phyloP scores from a whole-genome alignment of 1,284 basidiomycete genomes.

The Inonotus obliquus region DNA sequence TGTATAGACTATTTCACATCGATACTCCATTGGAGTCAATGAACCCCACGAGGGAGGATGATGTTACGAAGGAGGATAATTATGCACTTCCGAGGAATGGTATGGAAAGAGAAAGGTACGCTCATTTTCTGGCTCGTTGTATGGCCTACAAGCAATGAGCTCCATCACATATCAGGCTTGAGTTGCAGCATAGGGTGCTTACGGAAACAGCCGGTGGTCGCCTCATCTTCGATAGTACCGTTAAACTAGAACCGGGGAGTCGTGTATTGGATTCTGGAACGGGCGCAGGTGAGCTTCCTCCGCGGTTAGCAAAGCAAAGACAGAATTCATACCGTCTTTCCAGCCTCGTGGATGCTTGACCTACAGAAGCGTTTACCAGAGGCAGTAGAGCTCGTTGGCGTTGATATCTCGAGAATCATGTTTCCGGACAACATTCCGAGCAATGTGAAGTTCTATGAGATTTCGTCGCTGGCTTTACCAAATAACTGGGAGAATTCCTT shows the following conservation, averaged over 20 bases:
- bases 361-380: background rate
- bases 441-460: conserved; percentile 5
- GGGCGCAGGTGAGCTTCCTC: conserved; percentile 2
- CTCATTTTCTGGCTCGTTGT: background rate
- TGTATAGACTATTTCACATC: background rate
- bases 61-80: background rate
- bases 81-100: background rate
- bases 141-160: too few relatives aligned
- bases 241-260: background rate
- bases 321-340: background rate
- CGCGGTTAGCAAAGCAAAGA: background rate
- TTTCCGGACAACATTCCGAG: conserved; percentile 11
- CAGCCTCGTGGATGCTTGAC: conserved; percentile 12
- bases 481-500: conserved; percentile 26
- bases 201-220: background rate
- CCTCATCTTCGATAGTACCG: conserved; percentile 5
- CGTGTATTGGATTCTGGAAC: conserved; percentile 5
- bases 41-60: background rate
- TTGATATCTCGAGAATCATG: conserved; percentile 2
- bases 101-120: background rate
- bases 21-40: background rate
- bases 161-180: background rate
- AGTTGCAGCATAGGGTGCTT: conserved; percentile 1
- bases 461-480: conserved; percentile 1
- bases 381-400: conserved; percentile 2